A percentile compares a stretch with the other conserved stretches of the same genome.
These are phyloP conservation scores for Colletotrichum sp. DNA, from an alignment of 2,329 filamentous ascomycete genomes.

Conservation along the genomic window DNA sequence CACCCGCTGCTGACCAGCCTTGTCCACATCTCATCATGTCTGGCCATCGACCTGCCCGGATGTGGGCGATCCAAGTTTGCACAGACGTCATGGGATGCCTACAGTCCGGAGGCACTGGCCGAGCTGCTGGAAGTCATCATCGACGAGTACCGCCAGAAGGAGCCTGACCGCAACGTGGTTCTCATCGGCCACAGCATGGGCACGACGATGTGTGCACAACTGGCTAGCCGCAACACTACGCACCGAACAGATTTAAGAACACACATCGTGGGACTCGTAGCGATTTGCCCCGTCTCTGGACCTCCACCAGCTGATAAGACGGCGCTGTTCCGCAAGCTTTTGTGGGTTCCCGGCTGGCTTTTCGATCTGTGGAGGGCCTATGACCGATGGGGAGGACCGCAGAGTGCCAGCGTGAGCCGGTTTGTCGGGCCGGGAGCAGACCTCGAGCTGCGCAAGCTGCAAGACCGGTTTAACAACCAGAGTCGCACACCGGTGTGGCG, in stretches of 20 bases:
- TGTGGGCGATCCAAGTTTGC: slow-evolving; percentile 82
- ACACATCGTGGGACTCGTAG: slow-evolving; percentile 77
- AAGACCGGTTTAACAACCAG: slow-evolving; percentile 80
- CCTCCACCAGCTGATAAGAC: slow-evolving; percentile 57
- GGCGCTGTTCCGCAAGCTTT: slow-evolving; percentile 59
- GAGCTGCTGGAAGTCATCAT: slow-evolving; percentile 80
- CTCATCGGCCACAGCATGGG: slow-evolving; percentile 92
- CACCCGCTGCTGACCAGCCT: slow-evolving; percentile 81
- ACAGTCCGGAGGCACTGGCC: slow-evolving; percentile 76
- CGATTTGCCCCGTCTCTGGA: slow-evolving; percentile 78
- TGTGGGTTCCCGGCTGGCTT: slow-evolving; percentile 72
- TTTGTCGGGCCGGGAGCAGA: slow-evolving; percentile 76
- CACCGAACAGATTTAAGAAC: slow-evolving; percentile 59
- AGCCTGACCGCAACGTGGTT: slow-evolving; percentile 73
- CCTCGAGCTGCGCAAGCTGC: slow-evolving; percentile 68
- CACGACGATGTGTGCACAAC: slow-evolving; percentile 74
- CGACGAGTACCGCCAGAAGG: slow-evolving; percentile 71
- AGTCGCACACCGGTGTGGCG: slow-evolving; percentile 84
- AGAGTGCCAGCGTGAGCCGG: slow-evolving; percentile 79
- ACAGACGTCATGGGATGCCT: slow-evolving; percentile 76
- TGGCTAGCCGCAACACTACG: slow-evolving; percentile 60
- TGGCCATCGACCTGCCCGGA: slow-evolving; percentile 89
- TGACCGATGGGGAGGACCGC: slow-evolving; percentile 78
- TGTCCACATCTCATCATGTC: slow-evolving; percentile 80
- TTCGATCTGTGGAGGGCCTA: slow-evolving; percentile 80